Base-by-base conservation (phyloP, 176 grass and related monocot genomes). In the Cenchrus fungigraminus region DNA sequence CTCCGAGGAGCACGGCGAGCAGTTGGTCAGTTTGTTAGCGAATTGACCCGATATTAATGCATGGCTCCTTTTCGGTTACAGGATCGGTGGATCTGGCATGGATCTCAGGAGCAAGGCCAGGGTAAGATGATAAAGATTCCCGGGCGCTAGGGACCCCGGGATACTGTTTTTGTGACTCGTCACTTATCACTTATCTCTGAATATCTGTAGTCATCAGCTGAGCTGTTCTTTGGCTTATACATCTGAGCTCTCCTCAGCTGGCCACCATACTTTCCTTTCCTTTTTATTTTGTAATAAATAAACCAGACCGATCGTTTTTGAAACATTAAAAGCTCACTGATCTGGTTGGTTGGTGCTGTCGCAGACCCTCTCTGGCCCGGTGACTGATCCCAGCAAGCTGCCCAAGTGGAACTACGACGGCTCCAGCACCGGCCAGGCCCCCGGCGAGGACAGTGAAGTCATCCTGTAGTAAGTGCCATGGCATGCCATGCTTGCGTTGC, bases 331-430 rank as follows among this genome's bases (percentile, higher is more conserved):
- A 32, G 37, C 51, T 78, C 56, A 32, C 50, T 73, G 57, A 81
- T 77, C 60, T 83, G 61, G 77, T 80, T 31, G 44, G 44, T 45
- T 71, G 52, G 82, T 88, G 72, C 72, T 31, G 37, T 3, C 52
- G 86, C 85, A 99, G 97, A 99, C 97, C 40, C 59, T 99, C 44
- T 32, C 89, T 17, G 88, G 90, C 6, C 91, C 91, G 17, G 88
- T 99, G 69, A 94, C 83, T 3, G 94, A 99, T 62, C 90, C 92
- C 61, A 92, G 87, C 77, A 85, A 99, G 71, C 90, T 99, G 46
- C 97, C 97, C 13, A 99, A 96, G 84, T 99, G 97, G 97, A 99
- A 99, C 87, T 99, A 99, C 46, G 97, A 99, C 50, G 97, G 97
- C 47, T 99, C 97, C 70, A 99, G 97, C 94, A 99, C 97, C 14